Percentiles rank a stretch among this genome's conserved stretches.
phyloP scores from a whole-genome alignment of 148 eudicot genomes.

The Camellia granthamiana region DNA sequence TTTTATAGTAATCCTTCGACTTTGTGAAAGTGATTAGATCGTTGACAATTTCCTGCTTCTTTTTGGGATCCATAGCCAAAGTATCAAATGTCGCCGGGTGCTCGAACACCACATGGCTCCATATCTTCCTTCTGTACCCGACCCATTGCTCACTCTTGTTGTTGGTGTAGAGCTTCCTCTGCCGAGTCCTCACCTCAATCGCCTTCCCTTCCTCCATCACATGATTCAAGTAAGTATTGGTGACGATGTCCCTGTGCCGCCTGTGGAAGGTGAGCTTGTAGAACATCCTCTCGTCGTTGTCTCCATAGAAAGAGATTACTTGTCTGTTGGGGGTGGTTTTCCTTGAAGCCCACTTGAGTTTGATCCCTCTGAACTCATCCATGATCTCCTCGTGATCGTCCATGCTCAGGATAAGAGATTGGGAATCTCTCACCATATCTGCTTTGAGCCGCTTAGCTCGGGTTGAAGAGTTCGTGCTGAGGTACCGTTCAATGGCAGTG shows the following conservation, averaged over 20 bases:
- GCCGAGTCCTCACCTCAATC: constrained; percentile 25
- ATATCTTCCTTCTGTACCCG: constrained; percentile 11
- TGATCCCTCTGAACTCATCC: constrained; percentile 37
- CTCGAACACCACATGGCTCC: constrained; percentile 48
- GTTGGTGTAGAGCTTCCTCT: constrained; percentile 46
- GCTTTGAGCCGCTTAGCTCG: constrained; percentile 46
- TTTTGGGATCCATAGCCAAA: constrained; percentile 30
- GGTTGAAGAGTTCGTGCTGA: constrained; percentile 25
- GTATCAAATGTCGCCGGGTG: constrained; percentile 55
- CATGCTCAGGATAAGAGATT: constrained; percentile 30
- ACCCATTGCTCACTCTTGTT: neutral
- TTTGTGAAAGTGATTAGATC: constrained; percentile 42
- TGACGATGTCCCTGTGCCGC: constrained; percentile 28
- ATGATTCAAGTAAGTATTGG: constrained; percentile 30
- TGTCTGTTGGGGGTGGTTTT: constrained; percentile 3
- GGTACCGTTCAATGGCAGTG: constrained; percentile 36
- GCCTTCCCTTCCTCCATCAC: constrained; percentile 41
- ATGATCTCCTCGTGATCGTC: constrained; percentile 44
- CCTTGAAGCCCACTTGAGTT: constrained; percentile 40
- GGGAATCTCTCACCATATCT: constrained; percentile 19
- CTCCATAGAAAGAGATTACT: constrained; percentile 17
- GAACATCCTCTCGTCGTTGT: constrained; percentile 36
- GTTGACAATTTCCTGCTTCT: constrained; percentile 36
- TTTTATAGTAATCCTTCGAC: constrained; percentile 34
- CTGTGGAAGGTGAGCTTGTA: constrained; percentile 40